Conservation (phyloP, 345 rosid species). For the Cochlearia excelsa region DNA sequence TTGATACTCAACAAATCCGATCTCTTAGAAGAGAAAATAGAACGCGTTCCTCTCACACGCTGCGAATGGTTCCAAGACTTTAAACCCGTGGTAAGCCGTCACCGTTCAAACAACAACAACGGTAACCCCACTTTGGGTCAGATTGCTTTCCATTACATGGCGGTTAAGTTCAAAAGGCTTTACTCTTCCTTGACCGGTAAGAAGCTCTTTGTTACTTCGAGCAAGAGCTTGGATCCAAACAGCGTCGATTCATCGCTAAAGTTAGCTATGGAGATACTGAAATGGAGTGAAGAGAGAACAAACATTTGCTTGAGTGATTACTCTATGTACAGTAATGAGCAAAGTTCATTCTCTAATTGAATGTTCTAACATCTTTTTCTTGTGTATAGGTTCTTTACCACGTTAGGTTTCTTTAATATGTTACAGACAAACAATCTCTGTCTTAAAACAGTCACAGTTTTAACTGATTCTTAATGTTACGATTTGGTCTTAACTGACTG, state of each 20-base stretch:
- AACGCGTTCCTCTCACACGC: constrained; percentile 52
- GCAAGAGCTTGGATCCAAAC: constrained; percentile 63
- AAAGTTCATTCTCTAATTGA: constrained; percentile 42
- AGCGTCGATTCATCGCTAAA: constrained; percentile 60
- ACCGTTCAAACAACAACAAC: constrained; percentile 63
- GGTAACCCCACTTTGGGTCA: constrained; percentile 73
- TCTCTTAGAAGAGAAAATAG: constrained; percentile 77
- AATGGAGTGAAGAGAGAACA: constrained; percentile 83
- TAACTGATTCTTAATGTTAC: constrained; percentile 22
- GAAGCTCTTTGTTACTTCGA: constrained; percentile 61
- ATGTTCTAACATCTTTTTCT: constrained; percentile 21
- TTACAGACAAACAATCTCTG: constrained; percentile 16
- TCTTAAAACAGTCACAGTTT: constrained; percentile 20
- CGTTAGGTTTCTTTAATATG: constrained; percentile 4
- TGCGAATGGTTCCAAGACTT: constrained; percentile 96
- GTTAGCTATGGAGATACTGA: constrained; percentile 80
- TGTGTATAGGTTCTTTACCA: constrained; percentile 30
- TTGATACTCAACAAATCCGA: constrained; percentile 79
- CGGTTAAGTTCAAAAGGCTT: constrained; percentile 83
- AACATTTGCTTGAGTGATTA: constrained; percentile 41
- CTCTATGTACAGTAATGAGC: constrained; percentile 48
- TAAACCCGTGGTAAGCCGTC: constrained; percentile 67
- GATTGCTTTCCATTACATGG: constrained; percentile 73
- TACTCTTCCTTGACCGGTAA: constrained; percentile 67
- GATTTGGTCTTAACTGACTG: constrained; percentile 1